These are phyloP conservation scores for Phyllostachys edulis DNA, from an alignment of 176 grass and related monocot genomes.

Conservation along the genomic window DNA sequence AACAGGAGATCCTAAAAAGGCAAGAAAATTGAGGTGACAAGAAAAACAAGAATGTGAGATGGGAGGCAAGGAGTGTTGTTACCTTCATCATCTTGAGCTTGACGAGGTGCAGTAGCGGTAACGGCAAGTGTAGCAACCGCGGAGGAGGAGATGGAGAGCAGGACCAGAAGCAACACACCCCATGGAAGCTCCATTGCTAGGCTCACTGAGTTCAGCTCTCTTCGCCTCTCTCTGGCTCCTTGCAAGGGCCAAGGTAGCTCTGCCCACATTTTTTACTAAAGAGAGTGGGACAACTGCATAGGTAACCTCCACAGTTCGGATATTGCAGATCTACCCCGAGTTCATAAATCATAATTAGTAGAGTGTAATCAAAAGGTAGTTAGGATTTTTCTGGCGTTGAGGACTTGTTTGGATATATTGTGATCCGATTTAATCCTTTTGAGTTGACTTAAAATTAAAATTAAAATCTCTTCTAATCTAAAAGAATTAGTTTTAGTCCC, in stretches of 20 bases:
- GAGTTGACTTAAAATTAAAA: too few relatives aligned
- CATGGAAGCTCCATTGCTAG: conserved; percentile 43
- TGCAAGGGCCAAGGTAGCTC: background rate
- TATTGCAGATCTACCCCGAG: background rate
- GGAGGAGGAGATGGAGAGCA: conserved; percentile 33
- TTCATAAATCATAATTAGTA: background rate
- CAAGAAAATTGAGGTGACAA: background rate
- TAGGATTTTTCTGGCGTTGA: background rate
- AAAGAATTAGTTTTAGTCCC: too few relatives aligned
- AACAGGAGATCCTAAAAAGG: background rate
- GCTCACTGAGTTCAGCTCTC: background rate
- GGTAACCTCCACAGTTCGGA: fast-evolving
- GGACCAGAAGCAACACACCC: conserved; percentile 2
- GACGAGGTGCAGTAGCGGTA: conserved; percentile 10
- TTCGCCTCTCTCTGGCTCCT: conserved; percentile 20
- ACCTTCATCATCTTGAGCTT: conserved; percentile 39
- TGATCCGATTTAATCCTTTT: too few relatives aligned
- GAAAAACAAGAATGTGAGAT: background rate
- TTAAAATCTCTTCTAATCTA: too few relatives aligned
- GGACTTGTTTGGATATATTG: too few relatives aligned
- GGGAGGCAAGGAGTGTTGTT: background rate
- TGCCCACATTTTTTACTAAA: background rate
- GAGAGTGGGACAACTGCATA: background rate
- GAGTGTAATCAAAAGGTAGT: background rate
- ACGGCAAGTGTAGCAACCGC: conserved; percentile 40